Percentiles rank a stretch among this genome's conserved stretches.
Evolutionary conservation across 306 rosid genomes (phyloP).

Genomic region (Quercus parvula): DNA sequence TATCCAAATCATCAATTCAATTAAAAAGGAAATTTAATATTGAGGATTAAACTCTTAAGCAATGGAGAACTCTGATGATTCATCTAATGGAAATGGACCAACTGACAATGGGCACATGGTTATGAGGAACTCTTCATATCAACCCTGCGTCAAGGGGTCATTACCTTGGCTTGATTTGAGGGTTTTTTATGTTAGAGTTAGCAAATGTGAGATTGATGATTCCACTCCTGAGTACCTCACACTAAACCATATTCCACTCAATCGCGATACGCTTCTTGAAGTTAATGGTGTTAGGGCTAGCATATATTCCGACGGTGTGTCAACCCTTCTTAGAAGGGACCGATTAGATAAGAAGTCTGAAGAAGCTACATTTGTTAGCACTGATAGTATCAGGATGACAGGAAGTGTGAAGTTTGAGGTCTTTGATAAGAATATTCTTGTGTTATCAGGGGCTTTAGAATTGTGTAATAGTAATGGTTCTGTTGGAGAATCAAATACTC

Average conservation of each 20-base stretch:
- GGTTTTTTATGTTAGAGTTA: conserved; percentile 71
- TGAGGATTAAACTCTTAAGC: conserved; percentile 16
- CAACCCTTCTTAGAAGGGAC: conserved; percentile 62
- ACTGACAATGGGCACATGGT: conserved; percentile 49
- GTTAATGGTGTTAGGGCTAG: conserved; percentile 70
- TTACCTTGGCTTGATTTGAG: conserved; percentile 76
- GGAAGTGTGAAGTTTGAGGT: conserved; percentile 78
- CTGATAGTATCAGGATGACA: conserved; percentile 70
- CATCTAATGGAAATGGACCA: conserved; percentile 42
- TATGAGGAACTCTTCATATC: conserved; percentile 41
- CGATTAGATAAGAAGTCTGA: conserved; percentile 73
- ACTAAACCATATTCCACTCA: conserved; percentile 62
- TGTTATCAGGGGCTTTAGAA: conserved; percentile 67
- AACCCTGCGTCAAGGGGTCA: conserved; percentile 44
- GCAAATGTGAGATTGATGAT: conserved; percentile 68
- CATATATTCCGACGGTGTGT: conserved; percentile 54
- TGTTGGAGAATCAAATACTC: conserved; percentile 32
- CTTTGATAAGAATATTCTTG: conserved; percentile 53
- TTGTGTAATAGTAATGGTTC: conserved; percentile 36
- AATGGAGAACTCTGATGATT: conserved; percentile 54
- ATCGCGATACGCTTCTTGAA: conserved; percentile 71
- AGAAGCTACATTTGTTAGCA: conserved; percentile 83
- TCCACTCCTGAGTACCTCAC: conserved; percentile 63
- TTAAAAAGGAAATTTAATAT: conserved; percentile 27
- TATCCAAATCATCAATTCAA: conserved; percentile 13